Percentiles rank a stretch among this genome's conserved stretches.
phyloP scores from a whole-genome alignment of 106 monocot genomes.

The Acorus calamus region DNA sequence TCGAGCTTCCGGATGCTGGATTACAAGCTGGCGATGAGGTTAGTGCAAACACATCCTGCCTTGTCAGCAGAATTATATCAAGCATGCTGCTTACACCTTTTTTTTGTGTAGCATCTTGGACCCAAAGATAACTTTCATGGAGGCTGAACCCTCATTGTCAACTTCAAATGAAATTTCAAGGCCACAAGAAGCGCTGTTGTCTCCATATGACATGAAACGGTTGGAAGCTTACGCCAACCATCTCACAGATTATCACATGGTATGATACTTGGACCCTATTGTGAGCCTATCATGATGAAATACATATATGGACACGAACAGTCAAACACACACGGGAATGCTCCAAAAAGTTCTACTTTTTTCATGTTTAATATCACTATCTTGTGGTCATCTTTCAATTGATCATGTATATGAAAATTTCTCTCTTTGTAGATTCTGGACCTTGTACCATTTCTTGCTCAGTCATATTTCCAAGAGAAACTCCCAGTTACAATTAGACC shows the following conservation, averaged over 20 bases:
- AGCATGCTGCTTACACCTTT: slow-evolving; percentile 2
- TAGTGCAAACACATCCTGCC: slow-evolving; percentile 1
- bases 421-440: slow-evolving; percentile 50
- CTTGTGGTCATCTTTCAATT: background rate
- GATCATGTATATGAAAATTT: background rate
- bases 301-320: background rate
- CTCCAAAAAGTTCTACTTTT: background rate
- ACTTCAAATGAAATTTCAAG: slow-evolving; percentile 7
- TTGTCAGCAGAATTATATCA: background rate
- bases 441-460: slow-evolving; percentile 73
- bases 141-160: slow-evolving; percentile 23
- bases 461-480: slow-evolving; percentile 70
- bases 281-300: background rate
- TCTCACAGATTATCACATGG: slow-evolving; percentile 68
- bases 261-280: slow-evolving; percentile 14
- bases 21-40: slow-evolving; percentile 94
- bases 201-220: slow-evolving; percentile 84
- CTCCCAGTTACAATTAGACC: slow-evolving; percentile 62
- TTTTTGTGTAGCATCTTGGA: slow-evolving; percentile 50
- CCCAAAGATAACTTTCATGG: slow-evolving; percentile 54
- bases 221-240: slow-evolving; percentile 71
- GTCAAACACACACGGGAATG: no score
- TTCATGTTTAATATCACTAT: background rate
- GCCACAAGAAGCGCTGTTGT: slow-evolving; percentile 22
- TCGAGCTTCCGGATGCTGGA: slow-evolving; percentile 48